Percentiles rank a stretch among this genome's conserved stretches.
Evolutionary conservation across 176 grass and related monocot species (phyloP).

Genomic region (barley (Hordeum vulgare)): DNA sequence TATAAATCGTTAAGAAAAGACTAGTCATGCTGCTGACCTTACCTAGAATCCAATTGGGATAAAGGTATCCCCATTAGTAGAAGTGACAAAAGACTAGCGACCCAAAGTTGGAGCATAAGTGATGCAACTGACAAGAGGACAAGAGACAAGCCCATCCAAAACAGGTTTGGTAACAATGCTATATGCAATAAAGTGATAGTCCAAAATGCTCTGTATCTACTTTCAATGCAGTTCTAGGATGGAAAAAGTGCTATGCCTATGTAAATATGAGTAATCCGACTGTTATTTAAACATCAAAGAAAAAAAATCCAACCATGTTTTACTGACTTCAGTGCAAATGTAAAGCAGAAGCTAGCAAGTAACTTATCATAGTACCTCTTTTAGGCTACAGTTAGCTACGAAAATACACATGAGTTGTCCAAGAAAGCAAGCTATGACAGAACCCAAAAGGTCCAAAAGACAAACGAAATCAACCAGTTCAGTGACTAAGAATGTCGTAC

Average conservation of each 20-base stretch:
- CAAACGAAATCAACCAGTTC: background rate
- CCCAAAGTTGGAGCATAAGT: background rate
- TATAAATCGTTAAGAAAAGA: background rate
- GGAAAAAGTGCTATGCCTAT: background rate
- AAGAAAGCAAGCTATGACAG: background rate
- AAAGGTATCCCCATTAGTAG: background rate
- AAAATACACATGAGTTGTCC: background rate
- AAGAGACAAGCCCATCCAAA: background rate
- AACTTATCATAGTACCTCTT: background rate
- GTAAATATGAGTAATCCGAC: background rate
- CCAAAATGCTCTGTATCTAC: background rate
- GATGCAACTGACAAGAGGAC: background rate
- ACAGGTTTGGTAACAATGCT: background rate
- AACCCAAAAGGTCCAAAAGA: background rate
- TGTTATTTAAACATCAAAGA: background rate
- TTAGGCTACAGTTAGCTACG: background rate
- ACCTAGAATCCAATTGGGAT: background rate
- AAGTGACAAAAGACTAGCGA: background rate
- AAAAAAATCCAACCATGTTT: background rate
- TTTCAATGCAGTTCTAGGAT: background rate
- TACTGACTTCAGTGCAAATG: background rate
- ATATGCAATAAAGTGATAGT: background rate
- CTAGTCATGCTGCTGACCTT: background rate
- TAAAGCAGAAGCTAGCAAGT: background rate
- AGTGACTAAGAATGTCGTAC: constrained; percentile 15